Conservation (phyloP, 495 filamentous ascomycete genomes). For the Apodospora peruviana region DNA sequence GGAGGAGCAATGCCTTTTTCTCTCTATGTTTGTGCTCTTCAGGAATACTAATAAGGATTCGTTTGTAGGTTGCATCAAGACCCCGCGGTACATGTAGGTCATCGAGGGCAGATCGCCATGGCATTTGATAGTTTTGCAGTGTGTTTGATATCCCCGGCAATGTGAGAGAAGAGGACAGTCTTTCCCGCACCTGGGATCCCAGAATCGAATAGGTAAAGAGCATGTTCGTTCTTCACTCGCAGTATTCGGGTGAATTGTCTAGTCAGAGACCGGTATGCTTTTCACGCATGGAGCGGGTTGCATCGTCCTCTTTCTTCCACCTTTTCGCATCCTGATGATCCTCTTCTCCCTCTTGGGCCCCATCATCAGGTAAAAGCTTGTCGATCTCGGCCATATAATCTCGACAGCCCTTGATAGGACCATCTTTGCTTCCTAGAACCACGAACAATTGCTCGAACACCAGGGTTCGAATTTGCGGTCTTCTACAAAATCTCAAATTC, state of each 20-base stretch:
- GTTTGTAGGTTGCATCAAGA: background rate
- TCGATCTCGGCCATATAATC: background rate
- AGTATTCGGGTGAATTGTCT: background rate
- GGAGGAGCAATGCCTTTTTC: background rate
- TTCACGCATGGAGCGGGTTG: background rate
- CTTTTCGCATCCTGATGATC: background rate
- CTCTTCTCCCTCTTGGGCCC: background rate
- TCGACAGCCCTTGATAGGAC: background rate
- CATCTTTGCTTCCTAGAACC: background rate
- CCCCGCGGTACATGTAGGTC: background rate
- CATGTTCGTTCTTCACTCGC: background rate
- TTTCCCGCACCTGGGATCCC: background rate
- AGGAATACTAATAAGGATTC: background rate
- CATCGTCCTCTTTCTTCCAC: background rate
- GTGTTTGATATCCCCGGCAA: background rate
- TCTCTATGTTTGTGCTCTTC: background rate
- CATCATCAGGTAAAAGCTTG: background rate
- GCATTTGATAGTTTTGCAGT: background rate
- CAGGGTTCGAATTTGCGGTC: background rate
- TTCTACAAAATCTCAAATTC: background rate
- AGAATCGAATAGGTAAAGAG: background rate
- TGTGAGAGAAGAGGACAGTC: background rate
- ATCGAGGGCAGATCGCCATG: background rate
- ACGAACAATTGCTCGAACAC: background rate
- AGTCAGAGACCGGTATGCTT: background rate